phyloP scores from a whole-genome alignment of 129 eudicot species.

The Centrapalus pauciflorus region DNA sequence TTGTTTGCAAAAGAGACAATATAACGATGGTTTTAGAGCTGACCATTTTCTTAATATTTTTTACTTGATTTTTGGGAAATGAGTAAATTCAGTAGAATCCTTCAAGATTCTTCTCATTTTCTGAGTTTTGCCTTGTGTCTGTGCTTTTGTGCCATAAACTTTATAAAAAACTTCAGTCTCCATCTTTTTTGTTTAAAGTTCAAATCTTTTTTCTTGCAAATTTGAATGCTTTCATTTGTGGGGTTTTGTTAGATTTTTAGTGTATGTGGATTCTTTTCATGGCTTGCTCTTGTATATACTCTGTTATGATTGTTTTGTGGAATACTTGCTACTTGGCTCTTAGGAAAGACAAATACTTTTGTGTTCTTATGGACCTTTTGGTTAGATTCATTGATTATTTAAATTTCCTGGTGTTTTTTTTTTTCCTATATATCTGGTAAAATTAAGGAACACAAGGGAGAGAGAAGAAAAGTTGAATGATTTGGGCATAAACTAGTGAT shows the following conservation, averaged over 20 bases:
- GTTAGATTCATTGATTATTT: not conserved
- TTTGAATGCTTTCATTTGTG: not conserved
- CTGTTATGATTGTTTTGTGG: not conserved
- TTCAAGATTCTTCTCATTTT: not conserved
- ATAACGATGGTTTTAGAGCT: too few species aligned
- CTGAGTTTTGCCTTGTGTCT: not conserved
- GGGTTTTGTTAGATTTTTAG: not conserved
- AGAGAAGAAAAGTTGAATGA: conserved; percentile 13
- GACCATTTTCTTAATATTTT: not conserved
- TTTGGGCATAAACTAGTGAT: conserved; percentile 23
- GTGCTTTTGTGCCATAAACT: not conserved
- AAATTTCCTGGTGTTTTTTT: not conserved
- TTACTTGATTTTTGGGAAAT: conserved; percentile 12
- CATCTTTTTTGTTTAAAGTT: conserved; percentile 8
- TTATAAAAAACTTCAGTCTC: conserved; percentile 1
- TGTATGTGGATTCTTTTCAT: not conserved
- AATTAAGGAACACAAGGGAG: conserved; percentile 4
- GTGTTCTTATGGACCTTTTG: not conserved
- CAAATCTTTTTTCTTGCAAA: conserved; percentile 1
- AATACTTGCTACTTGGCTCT: not conserved
- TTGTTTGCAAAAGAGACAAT: too few species aligned
- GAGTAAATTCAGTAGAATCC: not conserved
- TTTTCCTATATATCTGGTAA: not conserved
- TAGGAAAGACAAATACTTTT: not conserved
- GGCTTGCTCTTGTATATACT: not conserved